phyloP scores from a whole-genome alignment of 441 rosid species.

The Macaranga tanarius region DNA sequence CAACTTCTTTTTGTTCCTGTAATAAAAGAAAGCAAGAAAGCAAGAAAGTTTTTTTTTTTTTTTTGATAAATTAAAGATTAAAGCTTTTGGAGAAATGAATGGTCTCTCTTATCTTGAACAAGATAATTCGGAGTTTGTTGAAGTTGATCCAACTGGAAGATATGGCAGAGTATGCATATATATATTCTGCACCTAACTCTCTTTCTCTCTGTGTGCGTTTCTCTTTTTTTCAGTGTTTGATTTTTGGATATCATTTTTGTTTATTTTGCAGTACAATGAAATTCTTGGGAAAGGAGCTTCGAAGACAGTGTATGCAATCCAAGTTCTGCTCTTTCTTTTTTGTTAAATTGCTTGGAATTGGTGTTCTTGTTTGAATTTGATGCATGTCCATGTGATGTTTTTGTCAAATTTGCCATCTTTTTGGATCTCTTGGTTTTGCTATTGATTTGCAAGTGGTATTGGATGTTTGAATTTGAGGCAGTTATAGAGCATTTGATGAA shows the following conservation, averaged over 20 bases:
- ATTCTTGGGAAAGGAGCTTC: constrained; percentile 95
- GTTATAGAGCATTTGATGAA: constrained; percentile 95
- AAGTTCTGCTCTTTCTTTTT: neutral
- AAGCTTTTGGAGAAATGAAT: constrained; percentile 43
- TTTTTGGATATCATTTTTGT: constrained; percentile 17
- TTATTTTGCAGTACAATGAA: constrained; percentile 69
- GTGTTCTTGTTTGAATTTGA: constrained; percentile 15
- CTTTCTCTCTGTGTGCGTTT: constrained; percentile 15
- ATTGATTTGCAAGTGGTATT: constrained; percentile 26
- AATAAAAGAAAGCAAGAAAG: constrained; percentile 17
- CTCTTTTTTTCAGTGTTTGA: constrained; percentile 6
- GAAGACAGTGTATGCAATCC: constrained; percentile 77
- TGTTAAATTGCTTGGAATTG: constrained; percentile 9
- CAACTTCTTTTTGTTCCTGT: too few species aligned
- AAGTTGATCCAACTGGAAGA: constrained; percentile 99
- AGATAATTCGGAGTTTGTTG: constrained; percentile 76
- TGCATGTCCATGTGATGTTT: constrained; percentile 19
- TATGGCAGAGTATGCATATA: constrained; percentile 71
- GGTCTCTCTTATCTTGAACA: constrained; percentile 40
- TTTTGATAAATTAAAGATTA: constrained; percentile 10
- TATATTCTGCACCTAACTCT: neutral
- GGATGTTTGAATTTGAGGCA: constrained; percentile 36
- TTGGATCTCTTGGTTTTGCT: constrained; percentile 22
- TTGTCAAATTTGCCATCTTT: constrained; percentile 12
- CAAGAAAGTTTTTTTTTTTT: neutral